A percentile compares a stretch with the other conserved stretches of the same genome.
Conservation (phyloP, 2,329 filamentous ascomycete species). For the Colletotrichum sp. region DNA sequence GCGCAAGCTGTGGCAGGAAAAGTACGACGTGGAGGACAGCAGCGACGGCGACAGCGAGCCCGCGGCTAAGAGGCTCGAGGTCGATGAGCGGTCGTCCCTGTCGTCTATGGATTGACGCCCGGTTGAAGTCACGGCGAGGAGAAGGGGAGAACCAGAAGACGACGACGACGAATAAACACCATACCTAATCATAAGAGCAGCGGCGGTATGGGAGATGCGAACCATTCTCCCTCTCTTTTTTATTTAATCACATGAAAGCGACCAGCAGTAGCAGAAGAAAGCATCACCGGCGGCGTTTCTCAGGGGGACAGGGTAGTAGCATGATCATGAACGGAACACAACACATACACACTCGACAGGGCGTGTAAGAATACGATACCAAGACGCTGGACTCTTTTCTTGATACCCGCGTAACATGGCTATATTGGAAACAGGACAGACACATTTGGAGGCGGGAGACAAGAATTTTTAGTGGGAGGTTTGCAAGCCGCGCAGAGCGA, state of each 20-base stretch:
- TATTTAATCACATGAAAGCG: not conserved
- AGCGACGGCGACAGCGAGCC: conserved; percentile 45
- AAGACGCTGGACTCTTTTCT: not conserved
- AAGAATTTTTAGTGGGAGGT: not conserved
- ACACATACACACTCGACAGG: not conserved
- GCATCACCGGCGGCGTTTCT: not conserved
- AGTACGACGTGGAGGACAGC: conserved; percentile 49
- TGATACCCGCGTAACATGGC: not conserved
- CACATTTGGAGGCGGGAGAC: not conserved
- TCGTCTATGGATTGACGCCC: conserved; percentile 37
- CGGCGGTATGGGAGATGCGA: not conserved
- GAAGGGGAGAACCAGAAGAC: not conserved
- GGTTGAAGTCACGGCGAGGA: not conserved
- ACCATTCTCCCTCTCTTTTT: not conserved
- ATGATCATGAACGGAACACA: not conserved
- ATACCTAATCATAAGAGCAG: not conserved
- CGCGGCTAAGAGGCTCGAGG: conserved; percentile 58
- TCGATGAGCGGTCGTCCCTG: conserved; percentile 39
- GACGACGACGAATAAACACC: not conserved
- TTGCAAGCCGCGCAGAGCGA: not conserved
- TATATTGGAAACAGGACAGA: not conserved
- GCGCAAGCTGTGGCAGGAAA: conserved; percentile 74
- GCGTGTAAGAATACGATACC: not conserved
- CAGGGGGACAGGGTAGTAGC: not conserved
- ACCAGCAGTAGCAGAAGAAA: not conserved